Conservation (phyloP, 2,329 filamentous ascomycete species). For the Celoporthe dispersa region DNA sequence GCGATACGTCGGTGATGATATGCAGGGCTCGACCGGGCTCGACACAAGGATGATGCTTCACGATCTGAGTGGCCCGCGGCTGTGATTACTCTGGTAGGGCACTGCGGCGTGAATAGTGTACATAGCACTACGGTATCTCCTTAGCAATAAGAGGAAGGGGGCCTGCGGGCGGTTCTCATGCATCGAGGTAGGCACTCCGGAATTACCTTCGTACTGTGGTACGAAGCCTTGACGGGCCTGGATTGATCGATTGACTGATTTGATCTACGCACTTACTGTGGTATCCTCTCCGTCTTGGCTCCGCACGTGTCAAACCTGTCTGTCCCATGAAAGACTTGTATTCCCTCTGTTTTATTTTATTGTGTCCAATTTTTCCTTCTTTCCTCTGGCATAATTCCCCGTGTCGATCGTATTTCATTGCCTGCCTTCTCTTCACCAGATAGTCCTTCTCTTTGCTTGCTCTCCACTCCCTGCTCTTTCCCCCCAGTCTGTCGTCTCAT, state of each 20-base stretch:
- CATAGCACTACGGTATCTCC: neutral
- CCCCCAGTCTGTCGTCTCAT: too few species aligned
- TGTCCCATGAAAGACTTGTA: neutral
- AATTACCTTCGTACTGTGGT: neutral
- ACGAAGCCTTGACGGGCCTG: neutral
- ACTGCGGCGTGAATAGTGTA: neutral
- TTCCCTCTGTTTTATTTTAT: neutral
- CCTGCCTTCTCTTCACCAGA: neutral
- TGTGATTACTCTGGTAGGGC: conserved; percentile 1
- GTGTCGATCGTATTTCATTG: conserved; percentile 8
- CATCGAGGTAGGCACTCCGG: neutral
- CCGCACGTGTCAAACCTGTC: conserved; percentile 5
- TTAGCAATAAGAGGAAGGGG: neutral
- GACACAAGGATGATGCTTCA: neutral
- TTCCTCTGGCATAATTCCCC: neutral
- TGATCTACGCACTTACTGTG: neutral
- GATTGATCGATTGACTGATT: neutral
- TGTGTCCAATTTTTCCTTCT: neutral
- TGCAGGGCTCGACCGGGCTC: conserved; percentile 7
- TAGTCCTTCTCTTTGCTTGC: neutral
- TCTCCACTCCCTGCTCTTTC: neutral
- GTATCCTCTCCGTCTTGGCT: neutral
- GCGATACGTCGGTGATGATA: neutral
- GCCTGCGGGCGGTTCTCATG: neutral
- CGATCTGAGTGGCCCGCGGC: neutral